Evolutionary conservation across 2,329 filamentous ascomycete genomes (phyloP).

Genomic region (Didymella lethalis): DNA sequence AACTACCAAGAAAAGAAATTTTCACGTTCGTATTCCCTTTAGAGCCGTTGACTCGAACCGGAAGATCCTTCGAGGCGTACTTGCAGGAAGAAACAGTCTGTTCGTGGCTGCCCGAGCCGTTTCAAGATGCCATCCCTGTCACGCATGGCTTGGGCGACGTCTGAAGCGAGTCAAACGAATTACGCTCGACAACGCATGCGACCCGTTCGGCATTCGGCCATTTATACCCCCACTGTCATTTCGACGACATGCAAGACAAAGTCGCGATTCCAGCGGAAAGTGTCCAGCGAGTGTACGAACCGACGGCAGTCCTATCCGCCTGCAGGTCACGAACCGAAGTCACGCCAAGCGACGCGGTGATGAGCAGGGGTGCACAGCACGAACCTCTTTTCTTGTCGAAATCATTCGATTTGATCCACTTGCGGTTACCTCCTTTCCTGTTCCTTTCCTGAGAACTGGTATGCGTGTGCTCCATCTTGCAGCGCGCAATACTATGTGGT

Average conservation of each 20-base stretch:
- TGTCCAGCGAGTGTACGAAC: neutral
- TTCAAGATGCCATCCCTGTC: slow-evolving; percentile 25
- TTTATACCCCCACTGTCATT: neutral
- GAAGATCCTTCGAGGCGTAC: slow-evolving; percentile 3
- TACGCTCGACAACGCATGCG: neutral
- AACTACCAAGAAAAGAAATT: neutral
- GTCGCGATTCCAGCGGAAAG: neutral
- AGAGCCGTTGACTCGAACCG: neutral
- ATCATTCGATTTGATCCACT: slow-evolving; percentile 31
- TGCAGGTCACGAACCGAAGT: slow-evolving; percentile 35
- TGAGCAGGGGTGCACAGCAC: slow-evolving; percentile 30
- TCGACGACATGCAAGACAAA: neutral
- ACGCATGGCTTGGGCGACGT: slow-evolving; percentile 18
- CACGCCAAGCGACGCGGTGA: slow-evolving; percentile 45
- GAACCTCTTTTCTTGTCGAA: slow-evolving; percentile 26
- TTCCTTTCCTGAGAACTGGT: slow-evolving; percentile 23
- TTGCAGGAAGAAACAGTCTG: slow-evolving; percentile 4
- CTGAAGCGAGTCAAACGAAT: neutral
- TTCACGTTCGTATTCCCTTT: neutral
- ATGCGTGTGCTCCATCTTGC: slow-evolving; percentile 26
- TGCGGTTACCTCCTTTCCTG: slow-evolving; percentile 30
- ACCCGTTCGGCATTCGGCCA: neutral
- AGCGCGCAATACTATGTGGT: slow-evolving; percentile 17
- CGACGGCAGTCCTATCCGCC: slow-evolving; percentile 23
- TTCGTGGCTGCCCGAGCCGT: slow-evolving; percentile 24